These are phyloP conservation scores for Fusarium irregulare DNA, from an alignment of 2,329 filamentous ascomycete genomes.

Conservation along the genomic window DNA sequence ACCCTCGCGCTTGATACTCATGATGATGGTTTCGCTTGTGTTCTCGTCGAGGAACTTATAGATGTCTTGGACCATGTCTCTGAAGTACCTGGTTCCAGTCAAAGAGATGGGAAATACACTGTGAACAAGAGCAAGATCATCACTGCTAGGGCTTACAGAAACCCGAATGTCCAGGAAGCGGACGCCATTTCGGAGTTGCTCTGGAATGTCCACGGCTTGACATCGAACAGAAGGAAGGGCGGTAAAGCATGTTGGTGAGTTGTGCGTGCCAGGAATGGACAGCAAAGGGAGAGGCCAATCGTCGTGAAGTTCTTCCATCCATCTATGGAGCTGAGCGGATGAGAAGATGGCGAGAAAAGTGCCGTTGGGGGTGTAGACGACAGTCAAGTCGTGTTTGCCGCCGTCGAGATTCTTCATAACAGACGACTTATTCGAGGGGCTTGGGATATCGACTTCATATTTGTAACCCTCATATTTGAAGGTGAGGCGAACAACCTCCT, in stretches of 20 bases:
- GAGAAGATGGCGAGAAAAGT: conserved; percentile 74
- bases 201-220: conserved; percentile 80
- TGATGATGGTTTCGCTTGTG: conserved; percentile 83
- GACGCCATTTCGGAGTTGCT: conserved; percentile 89
- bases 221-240: conserved; percentile 94
- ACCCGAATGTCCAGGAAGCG: conserved; percentile 95
- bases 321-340: conserved; percentile 74
- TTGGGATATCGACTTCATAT: conserved; percentile 80
- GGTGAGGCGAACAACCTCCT: conserved; percentile 78
- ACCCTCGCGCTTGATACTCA: conserved; percentile 93
- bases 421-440: conserved; percentile 67
- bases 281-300: conserved; percentile 80
- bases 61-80: conserved; percentile 75
- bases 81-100: conserved; percentile 82
- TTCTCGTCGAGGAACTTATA: conserved; percentile 81
- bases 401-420: conserved; percentile 68
- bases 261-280: conserved; percentile 95
- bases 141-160: conserved; percentile 62
- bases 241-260: conserved; percentile 85
- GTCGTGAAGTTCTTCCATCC: conserved; percentile 84
- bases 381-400: conserved; percentile 69
- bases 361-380: conserved; percentile 69
- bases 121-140: conserved; percentile 85
- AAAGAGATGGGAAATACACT: conserved; percentile 89
- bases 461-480: conserved; percentile 68